Evolutionary conservation across 257 asterid genomes (phyloP).

Genomic region (Prunella vulgaris): DNA sequence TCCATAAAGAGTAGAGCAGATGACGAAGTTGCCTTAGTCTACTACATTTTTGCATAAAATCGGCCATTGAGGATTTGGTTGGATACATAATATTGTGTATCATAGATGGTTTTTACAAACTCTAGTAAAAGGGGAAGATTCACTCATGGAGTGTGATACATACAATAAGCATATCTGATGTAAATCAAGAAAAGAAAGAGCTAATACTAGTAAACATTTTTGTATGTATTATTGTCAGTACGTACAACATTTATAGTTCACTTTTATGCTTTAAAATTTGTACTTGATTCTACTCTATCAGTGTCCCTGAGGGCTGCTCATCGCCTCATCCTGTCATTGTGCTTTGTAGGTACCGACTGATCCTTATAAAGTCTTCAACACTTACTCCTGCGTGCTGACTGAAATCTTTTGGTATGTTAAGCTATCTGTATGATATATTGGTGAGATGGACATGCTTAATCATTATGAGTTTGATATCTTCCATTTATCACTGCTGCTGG

Average conservation of each 20-base stretch:
- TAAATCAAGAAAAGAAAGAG: background rate
- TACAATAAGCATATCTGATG: background rate
- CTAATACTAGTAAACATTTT: background rate
- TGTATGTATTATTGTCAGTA: background rate
- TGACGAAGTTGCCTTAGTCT: too few species aligned
- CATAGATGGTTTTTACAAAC: too few species aligned
- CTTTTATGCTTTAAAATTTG: background rate
- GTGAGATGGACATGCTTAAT: background rate
- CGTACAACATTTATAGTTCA: background rate
- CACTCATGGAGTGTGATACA: background rate
- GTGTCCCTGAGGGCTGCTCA: background rate
- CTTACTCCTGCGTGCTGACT: background rate
- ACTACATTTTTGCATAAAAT: too few species aligned
- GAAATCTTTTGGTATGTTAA: background rate
- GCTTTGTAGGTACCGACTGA: background rate
- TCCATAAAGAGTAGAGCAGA: conserved; percentile 20
- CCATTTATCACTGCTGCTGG: background rate
- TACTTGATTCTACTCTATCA: background rate
- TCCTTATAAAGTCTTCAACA: background rate
- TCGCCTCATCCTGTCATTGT: background rate
- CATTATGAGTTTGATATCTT: background rate
- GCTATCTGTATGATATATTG: background rate
- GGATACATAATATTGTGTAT: too few species aligned
- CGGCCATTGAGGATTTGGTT: too few species aligned
- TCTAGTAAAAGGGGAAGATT: too few species aligned